These are phyloP conservation scores for Lagerstroemia speciosa DNA, from an alignment of 345 rosid genomes.

Conservation along the genomic window DNA sequence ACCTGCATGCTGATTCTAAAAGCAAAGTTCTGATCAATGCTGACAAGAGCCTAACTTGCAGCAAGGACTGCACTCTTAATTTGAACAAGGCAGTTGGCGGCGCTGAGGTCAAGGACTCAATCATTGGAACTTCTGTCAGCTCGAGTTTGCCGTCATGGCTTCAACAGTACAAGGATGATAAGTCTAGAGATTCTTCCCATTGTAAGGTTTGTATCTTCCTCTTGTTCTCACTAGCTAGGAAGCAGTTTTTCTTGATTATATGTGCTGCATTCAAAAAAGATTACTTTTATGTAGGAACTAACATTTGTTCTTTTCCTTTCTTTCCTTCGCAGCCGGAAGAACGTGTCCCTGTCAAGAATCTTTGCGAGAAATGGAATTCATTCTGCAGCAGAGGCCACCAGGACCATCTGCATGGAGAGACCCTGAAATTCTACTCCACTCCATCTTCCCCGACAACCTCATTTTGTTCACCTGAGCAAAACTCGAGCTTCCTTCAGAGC, in stretches of 20 bases:
- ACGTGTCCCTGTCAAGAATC: constrained; percentile 18
- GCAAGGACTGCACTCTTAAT: constrained; percentile 22
- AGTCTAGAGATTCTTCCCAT: constrained; percentile 12
- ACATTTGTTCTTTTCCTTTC: not conserved
- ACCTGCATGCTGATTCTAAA: constrained; percentile 20
- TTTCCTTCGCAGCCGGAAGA: constrained; percentile 11
- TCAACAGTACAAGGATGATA: constrained; percentile 44
- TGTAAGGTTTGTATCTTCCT: constrained; percentile 24
- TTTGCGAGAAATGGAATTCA: constrained; percentile 38
- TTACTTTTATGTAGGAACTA: not conserved
- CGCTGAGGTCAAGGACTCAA: constrained; percentile 13
- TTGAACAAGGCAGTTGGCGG: constrained; percentile 20
- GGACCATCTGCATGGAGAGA: constrained; percentile 18
- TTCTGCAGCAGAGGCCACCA: constrained; percentile 19
- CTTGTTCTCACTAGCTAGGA: not conserved
- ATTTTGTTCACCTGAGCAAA: constrained; percentile 25
- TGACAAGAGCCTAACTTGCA: constrained; percentile 20
- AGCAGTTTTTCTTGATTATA: not conserved
- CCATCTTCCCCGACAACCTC: constrained; percentile 39
- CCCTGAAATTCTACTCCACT: constrained; percentile 25
- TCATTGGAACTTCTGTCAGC: constrained; percentile 12
- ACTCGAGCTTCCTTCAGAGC: constrained; percentile 11
- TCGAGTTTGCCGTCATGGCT: constrained; percentile 63
- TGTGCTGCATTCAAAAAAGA: not conserved
- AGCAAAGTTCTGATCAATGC: constrained; percentile 15